Evolutionary conservation across 2,329 filamentous ascomycete species (phyloP).

Genomic region (Epichloe aotearoae): DNA sequence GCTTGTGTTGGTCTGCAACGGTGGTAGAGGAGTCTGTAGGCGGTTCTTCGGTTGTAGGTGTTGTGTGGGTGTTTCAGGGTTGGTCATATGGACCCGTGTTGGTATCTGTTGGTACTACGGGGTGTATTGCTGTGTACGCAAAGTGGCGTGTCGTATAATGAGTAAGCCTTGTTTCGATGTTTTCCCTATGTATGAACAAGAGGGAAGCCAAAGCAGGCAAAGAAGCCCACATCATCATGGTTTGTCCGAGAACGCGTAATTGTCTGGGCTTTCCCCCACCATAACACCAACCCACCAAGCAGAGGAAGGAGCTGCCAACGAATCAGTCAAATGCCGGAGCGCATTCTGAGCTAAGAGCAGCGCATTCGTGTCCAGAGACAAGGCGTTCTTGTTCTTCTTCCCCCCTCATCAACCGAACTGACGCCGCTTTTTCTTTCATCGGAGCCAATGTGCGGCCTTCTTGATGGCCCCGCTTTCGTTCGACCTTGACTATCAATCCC

Average conservation of each 20-base stretch:
- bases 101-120: too few relatives aligned
- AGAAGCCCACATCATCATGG: background rate
- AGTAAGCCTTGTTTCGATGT: background rate
- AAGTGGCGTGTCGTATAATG: background rate
- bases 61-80: background rate
- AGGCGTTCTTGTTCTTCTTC: background rate
- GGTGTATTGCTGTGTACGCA: too few relatives aligned
- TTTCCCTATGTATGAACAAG: background rate
- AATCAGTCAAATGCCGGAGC: too few relatives aligned
- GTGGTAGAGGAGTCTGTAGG: background rate
- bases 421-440: background rate
- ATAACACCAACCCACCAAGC: too few relatives aligned
- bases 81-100: background rate
- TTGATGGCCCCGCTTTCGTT: background rate
- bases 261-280: background rate
- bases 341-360: too few relatives aligned
- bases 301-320: too few relatives aligned
- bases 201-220: background rate
- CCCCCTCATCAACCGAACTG: background rate
- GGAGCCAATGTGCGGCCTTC: background rate
- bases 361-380: too few relatives aligned
- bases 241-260: background rate
- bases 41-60: background rate
- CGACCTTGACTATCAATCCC: slow-evolving; percentile 4
- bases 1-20: background rate